Conservation (phyloP, 2,329 filamentous ascomycete genomes). For the Pseudocercospora fijiensis region DNA sequence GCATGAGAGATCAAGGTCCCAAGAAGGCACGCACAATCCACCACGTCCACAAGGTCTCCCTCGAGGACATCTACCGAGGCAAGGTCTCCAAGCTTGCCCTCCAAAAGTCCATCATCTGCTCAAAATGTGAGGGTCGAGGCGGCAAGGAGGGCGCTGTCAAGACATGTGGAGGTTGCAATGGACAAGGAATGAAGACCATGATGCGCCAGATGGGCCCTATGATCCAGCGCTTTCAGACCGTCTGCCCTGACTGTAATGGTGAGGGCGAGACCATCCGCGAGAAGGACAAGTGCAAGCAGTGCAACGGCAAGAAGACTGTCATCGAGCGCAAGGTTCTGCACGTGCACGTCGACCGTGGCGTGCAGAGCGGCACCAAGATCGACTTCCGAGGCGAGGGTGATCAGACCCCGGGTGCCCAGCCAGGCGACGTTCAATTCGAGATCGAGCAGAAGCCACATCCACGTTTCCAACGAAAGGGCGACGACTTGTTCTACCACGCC, state of each 20-base stretch:
- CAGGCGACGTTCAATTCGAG: conserved; percentile 96
- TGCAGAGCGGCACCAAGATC: conserved; percentile 90
- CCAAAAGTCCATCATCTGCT: conserved; percentile 95
- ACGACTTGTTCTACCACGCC: conserved; percentile 91
- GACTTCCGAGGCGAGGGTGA: conserved; percentile 97
- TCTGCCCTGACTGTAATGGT: conserved; percentile 96
- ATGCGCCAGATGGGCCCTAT: conserved; percentile 99
- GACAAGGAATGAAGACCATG: conserved; percentile 98
- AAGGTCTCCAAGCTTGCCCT: conserved; percentile 97
- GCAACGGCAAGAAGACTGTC: conserved; percentile 94
- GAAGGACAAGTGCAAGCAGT: conserved; percentile 96
- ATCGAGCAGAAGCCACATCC: conserved; percentile 99
- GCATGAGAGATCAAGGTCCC: conserved; percentile 72
- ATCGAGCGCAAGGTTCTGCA: conserved; percentile 98
- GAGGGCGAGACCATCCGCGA: conserved; percentile 96
- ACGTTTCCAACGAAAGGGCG: conserved; percentile 92
- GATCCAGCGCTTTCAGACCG: conserved; percentile 99
- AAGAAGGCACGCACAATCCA: conserved; percentile 93
- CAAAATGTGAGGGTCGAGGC: conserved; percentile 88
- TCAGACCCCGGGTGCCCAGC: conserved; percentile 86
- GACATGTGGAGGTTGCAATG: conserved; percentile 86
- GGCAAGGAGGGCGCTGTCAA: conserved; percentile 98
- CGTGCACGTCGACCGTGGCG: conserved; percentile 93
- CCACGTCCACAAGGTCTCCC: conserved; percentile 95
- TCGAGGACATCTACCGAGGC: conserved; percentile 96